These are phyloP conservation scores for Microcera coccophila DNA, from an alignment of 2,329 filamentous ascomycete genomes.

Conservation along the genomic window DNA sequence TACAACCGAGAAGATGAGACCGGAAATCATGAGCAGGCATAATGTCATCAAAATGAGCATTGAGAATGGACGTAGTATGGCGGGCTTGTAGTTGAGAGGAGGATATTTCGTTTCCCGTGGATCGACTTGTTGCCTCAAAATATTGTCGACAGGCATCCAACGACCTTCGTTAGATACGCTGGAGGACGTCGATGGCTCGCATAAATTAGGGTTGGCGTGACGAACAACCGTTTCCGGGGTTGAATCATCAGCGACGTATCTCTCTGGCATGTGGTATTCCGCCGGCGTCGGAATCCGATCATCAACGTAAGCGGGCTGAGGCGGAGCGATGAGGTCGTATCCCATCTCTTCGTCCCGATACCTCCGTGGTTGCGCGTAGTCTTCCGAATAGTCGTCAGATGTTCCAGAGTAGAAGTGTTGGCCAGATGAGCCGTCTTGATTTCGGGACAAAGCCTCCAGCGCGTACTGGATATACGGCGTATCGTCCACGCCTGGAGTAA, in stretches of 20 bases:
- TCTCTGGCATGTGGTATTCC: constrained; percentile 1
- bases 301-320: constrained; percentile 27
- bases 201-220: constrained; percentile 13
- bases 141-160: constrained; percentile 24
- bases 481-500: constrained; percentile 78
- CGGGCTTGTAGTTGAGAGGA: constrained; percentile 65
- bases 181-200: constrained; percentile 12
- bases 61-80: constrained; percentile 63
- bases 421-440: constrained; percentile 59
- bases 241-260: constrained; percentile 5
- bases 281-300: constrained; percentile 23
- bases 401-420: constrained; percentile 39
- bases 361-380: constrained; percentile 26
- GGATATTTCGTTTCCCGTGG: constrained; percentile 39
- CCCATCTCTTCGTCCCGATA: constrained; percentile 16
- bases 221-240: constrained; percentile 19
- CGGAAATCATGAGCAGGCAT: constrained; percentile 66
- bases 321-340: constrained; percentile 18
- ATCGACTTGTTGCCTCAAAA: constrained; percentile 34
- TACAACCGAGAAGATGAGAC: constrained; percentile 67
- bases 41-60: constrained; percentile 58
- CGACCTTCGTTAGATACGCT: background rate
- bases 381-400: constrained; percentile 30
- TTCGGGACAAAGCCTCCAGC: constrained; percentile 77
- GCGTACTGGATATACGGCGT: constrained; percentile 87